These are phyloP conservation scores for Meredithiella fracta DNA, from an alignment of 2,329 filamentous ascomycete genomes.

Conservation along the genomic window DNA sequence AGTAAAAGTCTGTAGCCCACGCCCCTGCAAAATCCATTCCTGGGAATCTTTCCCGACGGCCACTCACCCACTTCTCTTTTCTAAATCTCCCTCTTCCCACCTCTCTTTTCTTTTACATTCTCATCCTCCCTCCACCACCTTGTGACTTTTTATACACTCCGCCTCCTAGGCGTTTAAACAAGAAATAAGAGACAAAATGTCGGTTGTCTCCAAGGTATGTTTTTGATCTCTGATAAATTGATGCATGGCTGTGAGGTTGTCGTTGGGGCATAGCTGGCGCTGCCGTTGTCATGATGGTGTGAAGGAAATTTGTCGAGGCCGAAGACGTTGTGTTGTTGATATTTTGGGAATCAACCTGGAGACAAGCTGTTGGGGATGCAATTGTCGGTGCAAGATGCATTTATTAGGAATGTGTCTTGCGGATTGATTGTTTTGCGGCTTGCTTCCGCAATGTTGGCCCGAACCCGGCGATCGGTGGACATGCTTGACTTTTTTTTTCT, in stretches of 20 bases:
- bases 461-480: neutral
- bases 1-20: constrained; percentile 11
- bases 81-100: constrained; percentile 13
- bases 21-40: constrained; percentile 13
- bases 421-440: neutral
- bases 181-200: constrained; percentile 38
- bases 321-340: too few relatives aligned
- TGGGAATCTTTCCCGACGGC: constrained; percentile 6
- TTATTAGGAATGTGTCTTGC: neutral
- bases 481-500: too few relatives aligned
- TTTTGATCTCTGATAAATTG: constrained; percentile 6
- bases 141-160: constrained; percentile 15
- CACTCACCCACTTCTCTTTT: constrained; percentile 14
- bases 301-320: too few relatives aligned
- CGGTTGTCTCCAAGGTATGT: constrained; percentile 45
- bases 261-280: neutral
- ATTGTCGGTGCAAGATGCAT: neutral
- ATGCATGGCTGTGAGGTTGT: neutral
- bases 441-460: neutral
- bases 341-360: too few relatives aligned
- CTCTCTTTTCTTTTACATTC: constrained; percentile 13
- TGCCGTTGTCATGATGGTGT: neutral
- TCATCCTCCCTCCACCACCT: constrained; percentile 14
- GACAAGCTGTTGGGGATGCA: neutral
- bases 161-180: constrained; percentile 15